A percentile compares a stretch with the other conserved stretches of the same genome.
Evolutionary conservation across 805 yeast species (phyloP).

Genomic region (Hanseniaspora singularis): DNA sequence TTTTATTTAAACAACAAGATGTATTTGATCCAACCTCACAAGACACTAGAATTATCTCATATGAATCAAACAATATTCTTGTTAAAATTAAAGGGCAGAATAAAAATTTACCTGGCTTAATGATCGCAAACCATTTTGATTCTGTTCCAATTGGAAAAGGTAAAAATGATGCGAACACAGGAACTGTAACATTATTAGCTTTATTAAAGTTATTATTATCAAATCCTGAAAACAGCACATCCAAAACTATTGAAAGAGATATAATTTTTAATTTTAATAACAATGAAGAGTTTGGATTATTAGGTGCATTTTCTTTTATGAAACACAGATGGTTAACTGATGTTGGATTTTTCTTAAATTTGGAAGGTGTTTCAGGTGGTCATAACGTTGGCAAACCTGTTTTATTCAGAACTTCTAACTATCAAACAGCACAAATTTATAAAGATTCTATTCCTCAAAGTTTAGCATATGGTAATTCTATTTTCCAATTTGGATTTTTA

Average conservation of each 20-base stretch:
- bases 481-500: conserved; percentile 77
- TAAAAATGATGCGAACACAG: conserved; percentile 87
- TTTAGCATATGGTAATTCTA: conserved; percentile 64
- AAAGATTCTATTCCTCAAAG: conserved; percentile 38
- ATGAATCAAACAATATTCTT: conserved; percentile 69
- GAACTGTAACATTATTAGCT: conserved; percentile 70
- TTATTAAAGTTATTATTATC: conserved; percentile 38
- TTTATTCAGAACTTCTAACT: conserved; percentile 72
- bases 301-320: conserved; percentile 62
- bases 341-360: conserved; percentile 56
- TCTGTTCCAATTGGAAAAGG: conserved; percentile 81
- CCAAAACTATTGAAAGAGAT: conserved; percentile 52
- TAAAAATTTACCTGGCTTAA: conserved; percentile 50
- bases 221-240: conserved; percentile 15
- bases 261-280: conserved; percentile 77
- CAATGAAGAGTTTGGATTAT: conserved; percentile 76
- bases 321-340: conserved; percentile 58
- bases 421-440: conserved; percentile 50
- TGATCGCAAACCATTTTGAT: conserved; percentile 79
- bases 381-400: conserved; percentile 51
- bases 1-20: conserved; percentile 41
- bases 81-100: conserved; percentile 57
- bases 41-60: conserved; percentile 48
- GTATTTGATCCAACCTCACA: conserved; percentile 35
- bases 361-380: conserved; percentile 91